Percentiles rank a stretch among this genome's conserved stretches.
These are phyloP conservation scores for Pecoramyces ruminantium DNA, from an alignment of 192 early-diverging fungal species.

Conservation along the genomic window DNA sequence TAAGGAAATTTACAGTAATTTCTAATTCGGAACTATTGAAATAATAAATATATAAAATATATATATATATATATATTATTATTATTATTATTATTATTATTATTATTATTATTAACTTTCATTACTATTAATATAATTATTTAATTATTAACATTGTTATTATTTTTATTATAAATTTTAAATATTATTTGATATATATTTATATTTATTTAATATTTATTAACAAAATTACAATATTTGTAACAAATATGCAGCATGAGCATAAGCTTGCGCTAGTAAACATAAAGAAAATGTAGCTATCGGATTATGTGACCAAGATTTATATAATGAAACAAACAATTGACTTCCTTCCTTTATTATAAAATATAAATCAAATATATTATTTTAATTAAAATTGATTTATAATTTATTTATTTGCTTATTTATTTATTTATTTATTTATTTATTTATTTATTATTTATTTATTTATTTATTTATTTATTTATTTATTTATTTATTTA, in stretches of 20 bases:
- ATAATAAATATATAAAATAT: too few species aligned
- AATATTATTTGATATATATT: too few species aligned
- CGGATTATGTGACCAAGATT: conserved; percentile 93
- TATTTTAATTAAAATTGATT: too few species aligned
- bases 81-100: too few species aligned
- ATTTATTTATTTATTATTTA: neutral
- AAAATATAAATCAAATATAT: too few species aligned
- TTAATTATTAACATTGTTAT: too few species aligned
- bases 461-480: neutral
- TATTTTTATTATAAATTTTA: too few species aligned
- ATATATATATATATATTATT: too few species aligned
- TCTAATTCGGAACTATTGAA: conserved; percentile 53
- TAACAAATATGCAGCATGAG: conserved; percentile 67
- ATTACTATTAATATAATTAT: too few species aligned
- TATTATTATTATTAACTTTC: conserved; percentile 1
- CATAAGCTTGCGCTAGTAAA: conserved; percentile 91
- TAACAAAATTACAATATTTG: conserved; percentile 64
- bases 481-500: neutral
- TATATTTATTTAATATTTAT: too few species aligned
- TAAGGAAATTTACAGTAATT: conserved; percentile 81
- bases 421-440: neutral
- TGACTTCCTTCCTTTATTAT: conserved; percentile 65
- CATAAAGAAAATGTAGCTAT: conserved; percentile 87
- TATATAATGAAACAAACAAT: conserved; percentile 74
- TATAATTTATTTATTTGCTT: neutral